Conservation (phyloP, 176 grass and related monocot genomes). For the Triticum urartu region DNA sequence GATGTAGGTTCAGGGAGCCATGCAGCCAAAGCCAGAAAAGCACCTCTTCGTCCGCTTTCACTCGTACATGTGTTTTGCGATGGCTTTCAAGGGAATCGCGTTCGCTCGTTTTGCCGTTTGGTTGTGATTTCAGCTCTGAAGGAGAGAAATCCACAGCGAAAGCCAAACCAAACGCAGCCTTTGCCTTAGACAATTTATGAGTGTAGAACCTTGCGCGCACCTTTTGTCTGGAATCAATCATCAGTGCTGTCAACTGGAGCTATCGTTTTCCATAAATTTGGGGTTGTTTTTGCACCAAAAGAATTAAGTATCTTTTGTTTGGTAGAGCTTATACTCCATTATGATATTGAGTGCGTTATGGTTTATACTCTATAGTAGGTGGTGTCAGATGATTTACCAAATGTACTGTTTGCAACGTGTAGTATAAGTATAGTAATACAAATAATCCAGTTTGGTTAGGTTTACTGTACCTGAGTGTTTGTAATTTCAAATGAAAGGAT, state of each 20-base stretch:
- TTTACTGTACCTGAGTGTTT: constrained; percentile 14
- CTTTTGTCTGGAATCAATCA: neutral
- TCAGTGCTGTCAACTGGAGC: neutral
- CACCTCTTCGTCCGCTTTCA: too few species aligned
- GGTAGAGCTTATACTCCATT: neutral
- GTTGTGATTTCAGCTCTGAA: too few species aligned
- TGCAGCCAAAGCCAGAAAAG: too few species aligned
- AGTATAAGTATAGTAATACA: neutral
- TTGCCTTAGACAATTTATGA: neutral
- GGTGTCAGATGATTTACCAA: constrained; percentile 7
- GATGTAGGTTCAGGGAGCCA: too few species aligned
- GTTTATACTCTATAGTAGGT: constrained; percentile 19
- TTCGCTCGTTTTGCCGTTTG: too few species aligned
- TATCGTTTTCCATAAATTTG: constrained; percentile 6
- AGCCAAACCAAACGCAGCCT: too few species aligned
- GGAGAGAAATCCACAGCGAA: too few species aligned
- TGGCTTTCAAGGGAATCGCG: too few species aligned
- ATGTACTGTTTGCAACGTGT: neutral
- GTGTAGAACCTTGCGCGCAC: neutral
- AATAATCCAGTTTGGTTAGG: neutral
- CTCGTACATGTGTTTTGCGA: too few species aligned
- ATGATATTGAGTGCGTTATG: neutral
- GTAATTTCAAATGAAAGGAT: constrained; percentile 2
- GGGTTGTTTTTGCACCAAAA: neutral
- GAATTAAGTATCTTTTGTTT: too few species aligned